A percentile compares a stretch with the other conserved stretches of the same genome.
These are phyloP conservation scores for Salix dunnii DNA, from an alignment of 345 rosid species.

Conservation along the genomic window DNA sequence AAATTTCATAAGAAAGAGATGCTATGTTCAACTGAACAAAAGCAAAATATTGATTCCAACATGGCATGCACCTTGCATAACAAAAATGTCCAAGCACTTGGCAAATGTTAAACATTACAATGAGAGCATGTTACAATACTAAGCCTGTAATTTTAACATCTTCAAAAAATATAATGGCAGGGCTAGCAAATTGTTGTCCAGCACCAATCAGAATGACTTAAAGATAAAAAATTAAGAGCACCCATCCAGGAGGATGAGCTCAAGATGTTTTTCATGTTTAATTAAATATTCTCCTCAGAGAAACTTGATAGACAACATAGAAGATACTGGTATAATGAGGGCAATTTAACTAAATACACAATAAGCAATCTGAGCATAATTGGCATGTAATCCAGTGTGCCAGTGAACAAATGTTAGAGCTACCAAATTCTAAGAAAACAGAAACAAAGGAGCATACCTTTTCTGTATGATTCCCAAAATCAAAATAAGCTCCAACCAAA, in stretches of 20 bases:
- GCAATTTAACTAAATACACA: neutral
- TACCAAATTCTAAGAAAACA: constrained; percentile 1
- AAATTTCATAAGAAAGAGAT: neutral
- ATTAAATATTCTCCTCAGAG: neutral
- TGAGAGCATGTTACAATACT: neutral
- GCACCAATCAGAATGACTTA: neutral
- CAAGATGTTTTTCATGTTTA: neutral
- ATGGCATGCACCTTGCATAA: too few species aligned
- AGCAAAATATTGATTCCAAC: neutral
- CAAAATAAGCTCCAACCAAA: constrained; percentile 72
- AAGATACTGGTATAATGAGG: neutral
- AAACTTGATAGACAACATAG: neutral
- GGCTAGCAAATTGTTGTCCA: neutral
- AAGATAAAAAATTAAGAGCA: neutral
- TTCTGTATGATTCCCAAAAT: constrained; percentile 91
- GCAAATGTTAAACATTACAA: neutral
- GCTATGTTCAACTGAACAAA: neutral
- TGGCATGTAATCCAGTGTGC: neutral
- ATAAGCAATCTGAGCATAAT: neutral
- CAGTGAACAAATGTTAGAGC: neutral
- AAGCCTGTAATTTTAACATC: neutral
- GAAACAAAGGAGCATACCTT: constrained; percentile 39
- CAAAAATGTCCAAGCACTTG: neutral
- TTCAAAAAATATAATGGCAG: neutral
- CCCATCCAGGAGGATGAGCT: neutral